A percentile compares a stretch with the other conserved stretches of the same genome.
These are phyloP conservation scores for Trichomonas vaginalis DNA, from an alignment of 208 protist genomes.

Conservation along the genomic window DNA sequence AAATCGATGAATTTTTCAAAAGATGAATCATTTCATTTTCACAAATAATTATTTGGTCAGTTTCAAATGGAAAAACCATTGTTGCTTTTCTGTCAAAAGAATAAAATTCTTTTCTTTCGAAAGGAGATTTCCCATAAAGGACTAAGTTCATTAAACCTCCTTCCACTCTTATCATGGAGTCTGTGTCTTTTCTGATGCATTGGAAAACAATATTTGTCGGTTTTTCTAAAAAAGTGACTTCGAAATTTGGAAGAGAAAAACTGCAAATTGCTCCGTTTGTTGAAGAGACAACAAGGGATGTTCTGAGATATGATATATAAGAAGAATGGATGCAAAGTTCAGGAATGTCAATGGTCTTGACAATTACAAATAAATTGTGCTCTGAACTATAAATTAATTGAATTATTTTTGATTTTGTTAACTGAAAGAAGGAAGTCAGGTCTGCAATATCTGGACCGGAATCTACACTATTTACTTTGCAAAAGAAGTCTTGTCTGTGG, in stretches of 20 bases:
- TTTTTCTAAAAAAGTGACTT: background rate
- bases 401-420: background rate
- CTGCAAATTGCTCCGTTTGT: background rate
- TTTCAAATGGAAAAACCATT: background rate
- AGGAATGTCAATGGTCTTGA: background rate
- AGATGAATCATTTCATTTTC: background rate
- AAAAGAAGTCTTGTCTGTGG: background rate
- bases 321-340: background rate
- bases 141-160: background rate
- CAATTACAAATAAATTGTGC: background rate
- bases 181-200: background rate
- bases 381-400: background rate
- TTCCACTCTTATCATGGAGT: background rate
- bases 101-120: background rate
- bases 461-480: background rate
- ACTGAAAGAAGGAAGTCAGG: background rate
- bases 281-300: background rate
- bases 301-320: background rate
- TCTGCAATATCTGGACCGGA: background rate
- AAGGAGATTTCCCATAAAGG: background rate
- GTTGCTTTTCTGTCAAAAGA: background rate
- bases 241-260: background rate
- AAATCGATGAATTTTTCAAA: background rate
- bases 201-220: background rate
- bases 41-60: background rate